A percentile compares a stretch with the other conserved stretches of the same genome.
Evolutionary conservation across 805 yeast genomes (phyloP).

Genomic region (Yamadazyma paraphyllophila): DNA sequence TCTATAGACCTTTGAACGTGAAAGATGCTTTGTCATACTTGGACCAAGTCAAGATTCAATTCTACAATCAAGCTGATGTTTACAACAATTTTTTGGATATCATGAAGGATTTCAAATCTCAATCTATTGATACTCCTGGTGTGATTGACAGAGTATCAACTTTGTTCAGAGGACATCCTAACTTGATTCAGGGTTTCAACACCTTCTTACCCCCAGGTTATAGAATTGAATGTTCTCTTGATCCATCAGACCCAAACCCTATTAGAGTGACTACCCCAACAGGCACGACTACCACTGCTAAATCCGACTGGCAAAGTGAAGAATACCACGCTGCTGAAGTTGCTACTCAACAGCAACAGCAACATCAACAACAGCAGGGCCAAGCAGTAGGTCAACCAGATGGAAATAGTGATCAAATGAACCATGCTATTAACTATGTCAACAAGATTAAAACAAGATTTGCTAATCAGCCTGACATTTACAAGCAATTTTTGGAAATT

Average conservation of each 20-base stretch:
- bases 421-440: slow-evolving; percentile 94
- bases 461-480: slow-evolving; percentile 91
- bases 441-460: slow-evolving; percentile 94
- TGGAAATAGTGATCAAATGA: slow-evolving; percentile 84
- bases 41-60: slow-evolving; percentile 93
- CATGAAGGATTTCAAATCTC: slow-evolving; percentile 98
- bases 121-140: slow-evolving; percentile 95
- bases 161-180: slow-evolving; percentile 88
- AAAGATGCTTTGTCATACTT: slow-evolving; percentile 93
- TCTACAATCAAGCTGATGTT: slow-evolving; percentile 89
- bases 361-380: background rate
- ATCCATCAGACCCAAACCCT: slow-evolving; percentile 88
- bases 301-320: slow-evolving; percentile 4
- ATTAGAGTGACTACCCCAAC: slow-evolving; percentile 94
- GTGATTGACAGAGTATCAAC: slow-evolving; percentile 94
- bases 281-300: slow-evolving; percentile 63
- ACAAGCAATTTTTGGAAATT: slow-evolving; percentile 91
- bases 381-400: slow-evolving; percentile 17
- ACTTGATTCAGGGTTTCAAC: slow-evolving; percentile 93
- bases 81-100: slow-evolving; percentile 95
- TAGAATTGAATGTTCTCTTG: slow-evolving; percentile 83
- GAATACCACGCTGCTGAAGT: slow-evolving; percentile 48
- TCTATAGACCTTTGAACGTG: slow-evolving; percentile 83
- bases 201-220: slow-evolving; percentile 97
- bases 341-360: slow-evolving; percentile 12